phyloP scores from a whole-genome alignment of 805 yeast genomes.

The Debaryomyces castellii region DNA sequence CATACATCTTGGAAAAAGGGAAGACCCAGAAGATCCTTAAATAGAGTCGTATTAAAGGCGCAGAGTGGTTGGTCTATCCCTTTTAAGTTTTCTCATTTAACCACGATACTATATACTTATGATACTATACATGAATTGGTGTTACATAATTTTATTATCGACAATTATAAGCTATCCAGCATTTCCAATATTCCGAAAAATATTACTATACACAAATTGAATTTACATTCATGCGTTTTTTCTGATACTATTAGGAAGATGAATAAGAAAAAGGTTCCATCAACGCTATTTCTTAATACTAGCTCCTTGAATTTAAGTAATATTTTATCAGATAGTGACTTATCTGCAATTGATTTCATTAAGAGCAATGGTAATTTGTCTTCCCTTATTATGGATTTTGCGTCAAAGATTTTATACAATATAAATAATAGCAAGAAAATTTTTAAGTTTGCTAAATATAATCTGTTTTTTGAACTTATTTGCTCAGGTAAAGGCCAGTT shows the following conservation, averaged over 20 bases:
- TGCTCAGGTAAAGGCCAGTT: conserved; percentile 37
- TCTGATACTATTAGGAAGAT: conserved; percentile 12
- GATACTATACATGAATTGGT: conserved; percentile 39
- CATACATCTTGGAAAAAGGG: conserved; percentile 15
- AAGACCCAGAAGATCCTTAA: conserved; percentile 21
- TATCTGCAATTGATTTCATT: conserved; percentile 49
- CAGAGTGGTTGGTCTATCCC: conserved; percentile 56
- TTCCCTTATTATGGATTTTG: conserved; percentile 46
- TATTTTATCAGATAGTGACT: conserved; percentile 44
- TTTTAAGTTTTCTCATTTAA: conserved; percentile 41
- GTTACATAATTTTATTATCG: conserved; percentile 49
- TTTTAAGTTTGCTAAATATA: conserved; percentile 33
- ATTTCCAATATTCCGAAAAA: conserved; percentile 22
- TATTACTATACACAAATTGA: conserved; percentile 11
- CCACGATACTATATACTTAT: conserved; percentile 44
- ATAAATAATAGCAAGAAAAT: conserved; percentile 11
- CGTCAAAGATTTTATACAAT: conserved; percentile 44
- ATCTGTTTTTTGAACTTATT: conserved; percentile 26
- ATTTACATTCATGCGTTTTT: conserved; percentile 21
- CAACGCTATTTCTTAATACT: conserved; percentile 41
- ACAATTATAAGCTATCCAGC: conserved; percentile 28
- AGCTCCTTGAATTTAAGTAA: conserved; percentile 34
- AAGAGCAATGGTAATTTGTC: conserved; percentile 32
- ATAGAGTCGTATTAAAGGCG: conserved; percentile 37
- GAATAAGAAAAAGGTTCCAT: conserved; percentile 9